phyloP scores from a whole-genome alignment of 345 rosid species.

The Eucalyptus polyanthemos region DNA sequence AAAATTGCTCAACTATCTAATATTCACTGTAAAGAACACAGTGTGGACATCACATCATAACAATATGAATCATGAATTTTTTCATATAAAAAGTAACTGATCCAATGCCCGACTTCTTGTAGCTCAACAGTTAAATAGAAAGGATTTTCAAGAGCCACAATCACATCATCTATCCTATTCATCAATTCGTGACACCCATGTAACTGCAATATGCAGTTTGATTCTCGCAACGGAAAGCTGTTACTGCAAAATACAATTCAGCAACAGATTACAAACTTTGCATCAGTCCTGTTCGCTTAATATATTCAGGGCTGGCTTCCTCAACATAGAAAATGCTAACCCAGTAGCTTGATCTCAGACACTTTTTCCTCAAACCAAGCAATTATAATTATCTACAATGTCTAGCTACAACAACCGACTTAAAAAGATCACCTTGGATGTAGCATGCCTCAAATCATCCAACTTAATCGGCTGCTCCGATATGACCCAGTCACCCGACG shows the following conservation, averaged over 20 bases:
- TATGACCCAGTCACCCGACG: slow-evolving; percentile 88
- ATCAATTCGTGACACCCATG: neutral
- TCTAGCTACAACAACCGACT: neutral
- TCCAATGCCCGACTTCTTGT: neutral
- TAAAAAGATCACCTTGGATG: slow-evolving; percentile 46
- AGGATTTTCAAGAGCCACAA: neutral
- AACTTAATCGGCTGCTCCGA: slow-evolving; percentile 49
- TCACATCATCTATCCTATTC: neutral
- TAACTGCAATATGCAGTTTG: neutral
- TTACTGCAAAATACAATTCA: neutral
- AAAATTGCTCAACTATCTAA: neutral
- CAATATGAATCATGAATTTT: neutral
- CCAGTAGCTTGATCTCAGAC: neutral
- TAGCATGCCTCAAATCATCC: slow-evolving; percentile 72
- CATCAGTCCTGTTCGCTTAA: neutral
- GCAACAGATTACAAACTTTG: neutral
- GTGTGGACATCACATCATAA: neutral
- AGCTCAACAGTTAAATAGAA: neutral
- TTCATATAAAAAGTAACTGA: neutral
- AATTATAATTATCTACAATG: neutral
- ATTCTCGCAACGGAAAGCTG: neutral
- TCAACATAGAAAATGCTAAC: neutral
- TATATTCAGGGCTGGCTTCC: neutral
- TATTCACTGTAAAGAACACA: neutral
- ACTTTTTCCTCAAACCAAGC: neutral